Evolutionary conservation across 2,329 filamentous ascomycete species (phyloP), one percentile per base, ranked within the genome.

Genomic region (Paraphaeosphaeria minitans): DNA sequence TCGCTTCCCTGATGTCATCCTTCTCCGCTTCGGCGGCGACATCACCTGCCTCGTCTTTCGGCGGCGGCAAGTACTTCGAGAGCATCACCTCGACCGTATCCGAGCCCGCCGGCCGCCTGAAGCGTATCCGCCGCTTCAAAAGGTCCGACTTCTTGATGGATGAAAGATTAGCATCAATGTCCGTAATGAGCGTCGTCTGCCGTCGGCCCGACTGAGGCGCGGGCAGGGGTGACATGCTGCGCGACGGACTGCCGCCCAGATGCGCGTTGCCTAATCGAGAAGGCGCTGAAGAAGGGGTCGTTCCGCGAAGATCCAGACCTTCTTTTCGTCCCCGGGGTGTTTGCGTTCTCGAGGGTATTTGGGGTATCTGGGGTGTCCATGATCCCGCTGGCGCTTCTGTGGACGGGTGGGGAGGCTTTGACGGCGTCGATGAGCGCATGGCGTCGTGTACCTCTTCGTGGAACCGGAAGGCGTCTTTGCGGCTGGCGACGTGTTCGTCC

Each of bases 391-490:
- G 69, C 24, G 62, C 57, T 31, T 77, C 72, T n/a, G 71, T 60
- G 21, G 72, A 62, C 19, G 64, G 64, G 31, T 66, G 67, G 3
- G 55, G 42, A 2, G 69, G 66, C 54, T 67, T 73, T 33, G 69
- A 72, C 27, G 68, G 66, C 19, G 71, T 70, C 3, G 71, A 65
- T 29, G 71, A 63, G 47, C 71, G 73, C 55, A 72, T 71, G 4
- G 78, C 78, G 21, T 80, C 75, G 43, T 76, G 76, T 47, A 82
- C 70, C 22, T 79, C 78, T 57, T 80, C 78, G 29, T 81, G 75
- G 33, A 81, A 78, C 50, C 77, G 77, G 53, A 85, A 81, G 39
- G 82, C 81, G 51, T 79, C 77, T 61, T 83, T 82, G 29, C 82
- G 77, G 49, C 78, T 81, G 2, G 77, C 72, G 21, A 84, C 73